Conservation (phyloP, 2,329 filamentous ascomycete species). For the Penicillium vulpinum region DNA sequence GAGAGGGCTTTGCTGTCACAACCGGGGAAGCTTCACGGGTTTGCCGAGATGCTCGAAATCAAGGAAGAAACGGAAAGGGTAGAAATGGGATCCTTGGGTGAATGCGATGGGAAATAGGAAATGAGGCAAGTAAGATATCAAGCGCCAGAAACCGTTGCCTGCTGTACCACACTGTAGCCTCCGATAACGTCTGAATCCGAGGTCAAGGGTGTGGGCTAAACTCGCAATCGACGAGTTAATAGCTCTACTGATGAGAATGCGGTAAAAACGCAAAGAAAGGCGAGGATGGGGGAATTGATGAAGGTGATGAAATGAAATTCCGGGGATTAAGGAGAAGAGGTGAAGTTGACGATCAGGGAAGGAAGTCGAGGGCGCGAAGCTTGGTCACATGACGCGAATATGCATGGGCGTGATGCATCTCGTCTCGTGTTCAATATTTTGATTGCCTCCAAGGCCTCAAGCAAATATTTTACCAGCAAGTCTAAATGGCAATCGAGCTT, state of each 20-base stretch:
- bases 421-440: not conserved
- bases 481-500: not conserved
- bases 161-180: conserved; percentile 14
- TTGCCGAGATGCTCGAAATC: conserved; percentile 15
- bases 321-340: conserved; percentile 1
- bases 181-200: conserved; percentile 12
- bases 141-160: conserved; percentile 13
- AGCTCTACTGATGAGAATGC: not conserved
- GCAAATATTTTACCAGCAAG: conserved; percentile 1
- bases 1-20: conserved; percentile 16
- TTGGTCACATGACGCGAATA: conserved; percentile 11
- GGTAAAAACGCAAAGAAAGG: not conserved
- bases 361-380: conserved; percentile 6
- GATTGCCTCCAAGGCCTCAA: not conserved
- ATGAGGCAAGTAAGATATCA: conserved; percentile 18
- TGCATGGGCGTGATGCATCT: conserved; percentile 1
- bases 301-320: not conserved
- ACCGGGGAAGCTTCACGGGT: conserved; percentile 20
- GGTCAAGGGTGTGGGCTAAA: conserved; percentile 3
- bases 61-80: conserved; percentile 11
- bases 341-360: conserved; percentile 1
- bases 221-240: not conserved
- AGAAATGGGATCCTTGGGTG: conserved; percentile 14
- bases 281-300: not conserved
- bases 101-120: conserved; percentile 22